These are phyloP conservation scores for Phytophthora gonapodyides DNA, from an alignment of 352 stramenopile genomes.

Conservation along the genomic window DNA sequence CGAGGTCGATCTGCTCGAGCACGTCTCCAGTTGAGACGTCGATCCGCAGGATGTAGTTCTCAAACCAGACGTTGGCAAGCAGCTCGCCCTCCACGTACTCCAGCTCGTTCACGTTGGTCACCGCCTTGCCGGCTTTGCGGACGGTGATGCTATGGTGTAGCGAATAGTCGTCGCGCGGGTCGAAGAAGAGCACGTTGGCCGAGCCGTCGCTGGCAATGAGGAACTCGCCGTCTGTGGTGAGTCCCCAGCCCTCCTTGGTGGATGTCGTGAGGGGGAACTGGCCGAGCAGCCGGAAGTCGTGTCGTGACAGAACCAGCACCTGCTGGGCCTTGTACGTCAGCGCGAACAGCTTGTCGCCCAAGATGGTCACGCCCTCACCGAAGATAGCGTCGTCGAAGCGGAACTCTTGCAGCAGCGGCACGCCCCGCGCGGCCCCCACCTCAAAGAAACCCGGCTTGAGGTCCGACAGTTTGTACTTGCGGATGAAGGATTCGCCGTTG, in stretches of 20 bases:
- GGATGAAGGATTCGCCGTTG: slow-evolving; percentile 66
- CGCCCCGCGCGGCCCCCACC: slow-evolving; percentile 8
- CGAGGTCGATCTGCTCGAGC: slow-evolving; percentile 72
- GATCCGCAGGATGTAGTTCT: slow-evolving; percentile 78
- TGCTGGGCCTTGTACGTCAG: slow-evolving; percentile 82
- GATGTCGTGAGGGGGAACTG: slow-evolving; percentile 67
- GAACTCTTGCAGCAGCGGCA: slow-evolving; percentile 50
- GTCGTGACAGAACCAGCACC: slow-evolving; percentile 63
- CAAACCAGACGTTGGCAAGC: slow-evolving; percentile 89
- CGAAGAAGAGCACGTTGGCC: slow-evolving; percentile 76
- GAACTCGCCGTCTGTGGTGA: slow-evolving; percentile 79
- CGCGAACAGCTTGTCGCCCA: slow-evolving; percentile 79
- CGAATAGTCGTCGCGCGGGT: slow-evolving; percentile 60
- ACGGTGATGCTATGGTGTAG: slow-evolving; percentile 64
- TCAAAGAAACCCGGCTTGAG: slow-evolving; percentile 21
- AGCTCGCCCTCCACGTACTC: slow-evolving; percentile 86
- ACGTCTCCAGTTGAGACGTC: slow-evolving; percentile 67
- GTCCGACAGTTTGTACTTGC: slow-evolving; percentile 56
- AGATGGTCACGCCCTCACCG: slow-evolving; percentile 74
- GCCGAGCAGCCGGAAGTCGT: slow-evolving; percentile 55
- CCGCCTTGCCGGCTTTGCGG: slow-evolving; percentile 37
- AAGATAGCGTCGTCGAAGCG: slow-evolving; percentile 67
- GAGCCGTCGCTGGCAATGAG: slow-evolving; percentile 90
- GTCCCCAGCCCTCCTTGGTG: slow-evolving; percentile 89
- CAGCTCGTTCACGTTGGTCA: slow-evolving; percentile 85